Percentiles rank a stretch among this genome's conserved stretches.
These are phyloP conservation scores for Cladosporium oxysporum DNA, from an alignment of 2,329 filamentous ascomycete species.

Conservation along the genomic window DNA sequence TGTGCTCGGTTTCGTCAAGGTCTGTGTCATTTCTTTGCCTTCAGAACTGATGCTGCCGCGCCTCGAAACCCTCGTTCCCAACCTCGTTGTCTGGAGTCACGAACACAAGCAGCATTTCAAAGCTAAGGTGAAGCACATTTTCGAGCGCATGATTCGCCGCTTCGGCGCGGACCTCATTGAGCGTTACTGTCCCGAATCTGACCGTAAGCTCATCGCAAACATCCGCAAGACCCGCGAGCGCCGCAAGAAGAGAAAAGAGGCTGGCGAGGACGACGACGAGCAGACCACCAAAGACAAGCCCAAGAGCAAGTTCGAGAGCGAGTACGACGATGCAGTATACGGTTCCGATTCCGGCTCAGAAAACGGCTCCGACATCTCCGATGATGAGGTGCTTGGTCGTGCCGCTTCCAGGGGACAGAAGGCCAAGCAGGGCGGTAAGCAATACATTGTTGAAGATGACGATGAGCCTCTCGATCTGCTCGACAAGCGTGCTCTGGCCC, in stretches of 20 bases:
- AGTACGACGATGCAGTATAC: constrained; percentile 95
- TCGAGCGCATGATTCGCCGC: constrained; percentile 89
- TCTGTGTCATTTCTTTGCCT: constrained; percentile 85
- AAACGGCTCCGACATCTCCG: constrained; percentile 61
- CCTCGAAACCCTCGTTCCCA: constrained; percentile 76
- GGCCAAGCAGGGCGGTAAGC: constrained; percentile 49
- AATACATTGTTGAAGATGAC: constrained; percentile 91
- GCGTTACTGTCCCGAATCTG: constrained; percentile 76
- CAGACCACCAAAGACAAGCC: constrained; percentile 50
- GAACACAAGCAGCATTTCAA: constrained; percentile 98
- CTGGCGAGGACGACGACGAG: constrained; percentile 58
- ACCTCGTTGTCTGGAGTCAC: constrained; percentile 93
- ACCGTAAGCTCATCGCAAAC: constrained; percentile 87
- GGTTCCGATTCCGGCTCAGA: constrained; percentile 59
- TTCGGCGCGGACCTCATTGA: constrained; percentile 84
- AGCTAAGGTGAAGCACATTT: constrained; percentile 95
- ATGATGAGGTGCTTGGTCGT: constrained; percentile 56
- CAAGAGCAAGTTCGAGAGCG: constrained; percentile 76
- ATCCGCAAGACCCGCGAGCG: constrained; percentile 95
- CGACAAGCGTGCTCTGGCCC: constrained; percentile 83
- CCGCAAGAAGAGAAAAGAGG: constrained; percentile 82
- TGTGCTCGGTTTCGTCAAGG: constrained; percentile 94
- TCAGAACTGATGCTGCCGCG: constrained; percentile 76
- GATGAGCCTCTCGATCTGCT: constrained; percentile 94
- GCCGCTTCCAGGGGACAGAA: constrained; percentile 55